These are phyloP conservation scores for Boletellus ananiceps DNA, from an alignment of 768 basidiomycete species.

Conservation along the genomic window DNA sequence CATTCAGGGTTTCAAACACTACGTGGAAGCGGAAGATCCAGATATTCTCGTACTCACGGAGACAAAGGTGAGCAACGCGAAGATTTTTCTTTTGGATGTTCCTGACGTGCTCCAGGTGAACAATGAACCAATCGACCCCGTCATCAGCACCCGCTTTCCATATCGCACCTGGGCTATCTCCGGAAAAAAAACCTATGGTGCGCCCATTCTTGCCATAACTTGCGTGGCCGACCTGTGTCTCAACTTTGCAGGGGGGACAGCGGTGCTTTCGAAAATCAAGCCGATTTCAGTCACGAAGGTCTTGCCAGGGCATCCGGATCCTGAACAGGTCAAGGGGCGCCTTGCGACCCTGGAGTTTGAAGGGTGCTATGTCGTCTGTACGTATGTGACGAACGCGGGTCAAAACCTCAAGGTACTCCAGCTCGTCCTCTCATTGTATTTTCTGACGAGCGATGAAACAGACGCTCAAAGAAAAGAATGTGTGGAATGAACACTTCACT, in stretches of 20 bases:
- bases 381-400: slow-evolving; percentile 86
- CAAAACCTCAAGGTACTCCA: slow-evolving; percentile 58
- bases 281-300: slow-evolving; percentile 60
- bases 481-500: slow-evolving; percentile 78
- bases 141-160: slow-evolving; percentile 55
- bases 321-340: slow-evolving; percentile 62
- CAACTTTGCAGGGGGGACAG: slow-evolving; percentile 64
- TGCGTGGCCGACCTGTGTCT: not conserved
- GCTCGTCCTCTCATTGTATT: not conserved
- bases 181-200: slow-evolving; percentile 75
- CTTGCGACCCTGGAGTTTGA: slow-evolving; percentile 81
- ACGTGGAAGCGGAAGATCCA: slow-evolving; percentile 82
- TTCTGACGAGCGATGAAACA: slow-evolving; percentile 26
- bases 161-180: slow-evolving; percentile 75
- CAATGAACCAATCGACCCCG: slow-evolving; percentile 56
- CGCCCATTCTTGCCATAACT: slow-evolving; percentile 15
- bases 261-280: slow-evolving; percentile 72
- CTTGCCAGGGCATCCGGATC: slow-evolving; percentile 73
- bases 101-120: slow-evolving; percentile 52
- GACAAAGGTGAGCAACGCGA: slow-evolving; percentile 55
- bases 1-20: slow-evolving; percentile 69
- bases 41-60: slow-evolving; percentile 83
- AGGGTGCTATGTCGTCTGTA: slow-evolving; percentile 63
- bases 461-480: slow-evolving; percentile 72
- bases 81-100: slow-evolving; percentile 2